These are phyloP conservation scores for Penicillium rolfsii DNA, from an alignment of 2,329 filamentous ascomycete species.

Conservation along the genomic window DNA sequence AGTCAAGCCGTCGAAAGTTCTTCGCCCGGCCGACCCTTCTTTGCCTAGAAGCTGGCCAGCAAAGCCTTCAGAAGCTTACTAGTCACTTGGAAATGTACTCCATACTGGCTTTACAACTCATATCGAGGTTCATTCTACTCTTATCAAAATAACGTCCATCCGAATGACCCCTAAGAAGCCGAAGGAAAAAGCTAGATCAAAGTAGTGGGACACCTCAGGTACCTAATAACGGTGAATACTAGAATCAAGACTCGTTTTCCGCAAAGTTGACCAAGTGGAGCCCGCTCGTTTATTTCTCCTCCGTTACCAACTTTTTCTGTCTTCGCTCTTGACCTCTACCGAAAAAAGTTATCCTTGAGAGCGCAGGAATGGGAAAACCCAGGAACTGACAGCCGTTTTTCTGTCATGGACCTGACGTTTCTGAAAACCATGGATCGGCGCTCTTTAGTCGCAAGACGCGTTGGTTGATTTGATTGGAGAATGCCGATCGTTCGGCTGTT, in stretches of 20 bases:
- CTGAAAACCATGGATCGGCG: constrained; percentile 19
- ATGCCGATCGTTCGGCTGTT: constrained; percentile 34
- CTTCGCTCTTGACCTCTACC: background rate
- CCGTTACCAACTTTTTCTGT: background rate
- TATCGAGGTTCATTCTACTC: background rate
- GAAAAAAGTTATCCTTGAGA: background rate
- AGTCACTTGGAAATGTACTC: background rate
- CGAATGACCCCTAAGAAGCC: background rate
- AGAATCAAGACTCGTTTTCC: background rate
- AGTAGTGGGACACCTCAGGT: background rate
- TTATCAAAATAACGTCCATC: background rate
- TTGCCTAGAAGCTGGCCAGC: background rate
- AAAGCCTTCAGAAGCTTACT: background rate
- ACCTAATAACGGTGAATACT: constrained; percentile 11
- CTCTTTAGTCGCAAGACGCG: constrained; percentile 15
- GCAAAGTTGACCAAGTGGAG: constrained; percentile 7
- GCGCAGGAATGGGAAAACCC: background rate
- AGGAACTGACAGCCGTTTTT: constrained; percentile 15
- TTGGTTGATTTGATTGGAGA: constrained; percentile 33
- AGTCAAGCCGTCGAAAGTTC: background rate
- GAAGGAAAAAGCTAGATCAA: background rate
- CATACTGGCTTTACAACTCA: background rate
- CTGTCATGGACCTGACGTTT: constrained; percentile 20
- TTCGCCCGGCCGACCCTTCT: background rate
- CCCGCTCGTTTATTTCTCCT: constrained; percentile 4